Conservation (phyloP, 441 rosid genomes). For the Sinapis alba region DNA sequence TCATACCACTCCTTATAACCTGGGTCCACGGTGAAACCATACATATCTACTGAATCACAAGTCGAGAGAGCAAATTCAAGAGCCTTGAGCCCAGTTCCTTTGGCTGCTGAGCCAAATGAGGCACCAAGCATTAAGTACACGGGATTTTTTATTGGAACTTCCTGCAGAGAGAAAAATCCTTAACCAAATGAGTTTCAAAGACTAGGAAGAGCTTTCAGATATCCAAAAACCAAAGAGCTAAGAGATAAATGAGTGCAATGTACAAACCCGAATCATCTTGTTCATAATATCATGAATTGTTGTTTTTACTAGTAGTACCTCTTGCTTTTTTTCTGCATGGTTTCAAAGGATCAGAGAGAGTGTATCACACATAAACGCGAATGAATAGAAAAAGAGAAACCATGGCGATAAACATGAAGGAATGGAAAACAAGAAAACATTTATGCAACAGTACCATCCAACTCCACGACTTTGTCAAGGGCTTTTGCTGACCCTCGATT, state of each 20-base stretch:
- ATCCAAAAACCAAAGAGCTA: slow-evolving; percentile 9
- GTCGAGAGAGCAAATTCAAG: slow-evolving; percentile 93
- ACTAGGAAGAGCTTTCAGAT: not conserved
- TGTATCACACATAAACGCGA: not conserved
- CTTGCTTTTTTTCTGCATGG: slow-evolving; percentile 71
- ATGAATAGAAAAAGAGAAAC: slow-evolving; percentile 4
- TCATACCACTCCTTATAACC: slow-evolving; percentile 95
- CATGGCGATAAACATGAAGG: slow-evolving; percentile 14
- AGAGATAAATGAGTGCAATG: slow-evolving; percentile 12
- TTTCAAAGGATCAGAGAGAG: slow-evolving; percentile 34
- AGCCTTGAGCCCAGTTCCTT: slow-evolving; percentile 98
- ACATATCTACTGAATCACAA: slow-evolving; percentile 93
- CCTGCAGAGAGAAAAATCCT: slow-evolving; percentile 52
- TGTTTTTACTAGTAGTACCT: slow-evolving; percentile 82
- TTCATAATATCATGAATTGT: slow-evolving; percentile 96
- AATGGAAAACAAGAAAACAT: slow-evolving; percentile 5
- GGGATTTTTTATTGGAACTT: slow-evolving; percentile 85
- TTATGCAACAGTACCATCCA: slow-evolving; percentile 74
- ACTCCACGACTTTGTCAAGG: slow-evolving; percentile 95
- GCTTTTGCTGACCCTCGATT: slow-evolving; percentile 98
- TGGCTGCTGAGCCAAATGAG: slow-evolving; percentile 96
- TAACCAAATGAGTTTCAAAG: not conserved
- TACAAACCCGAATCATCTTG: slow-evolving; percentile 89
- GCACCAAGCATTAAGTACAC: slow-evolving; percentile 94
- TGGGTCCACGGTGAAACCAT: slow-evolving; percentile 97